Evolutionary conservation across 129 eudicot species (phyloP).

Genomic region (Saposhnikovia divaricata): DNA sequence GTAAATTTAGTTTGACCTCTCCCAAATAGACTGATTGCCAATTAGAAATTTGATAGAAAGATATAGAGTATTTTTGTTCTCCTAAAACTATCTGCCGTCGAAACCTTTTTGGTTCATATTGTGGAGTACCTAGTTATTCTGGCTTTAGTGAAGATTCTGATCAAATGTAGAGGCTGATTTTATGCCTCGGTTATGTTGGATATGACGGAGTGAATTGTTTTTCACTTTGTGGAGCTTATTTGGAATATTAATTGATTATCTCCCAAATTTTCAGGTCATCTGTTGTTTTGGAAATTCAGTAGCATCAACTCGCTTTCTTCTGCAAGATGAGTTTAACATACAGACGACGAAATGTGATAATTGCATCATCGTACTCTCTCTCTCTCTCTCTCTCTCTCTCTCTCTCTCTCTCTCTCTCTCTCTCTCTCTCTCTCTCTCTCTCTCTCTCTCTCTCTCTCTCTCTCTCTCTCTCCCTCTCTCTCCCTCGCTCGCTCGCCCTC

Average conservation of each 20-base stretch:
- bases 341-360: slow-evolving; percentile 97
- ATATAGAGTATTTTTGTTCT: background rate
- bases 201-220: too few species aligned
- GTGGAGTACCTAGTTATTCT: background rate
- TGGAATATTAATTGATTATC: too few species aligned
- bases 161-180: too few species aligned
- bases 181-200: too few species aligned
- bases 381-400: background rate
- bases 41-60: background rate
- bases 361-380: slow-evolving; percentile 79
- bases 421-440: too few species aligned
- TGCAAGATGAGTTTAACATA: slow-evolving; percentile 99
- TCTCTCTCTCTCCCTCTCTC: too few species aligned
- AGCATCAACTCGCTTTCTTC: slow-evolving; percentile 86
- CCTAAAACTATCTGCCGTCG: background rate
- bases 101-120: background rate
- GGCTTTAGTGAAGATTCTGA: background rate
- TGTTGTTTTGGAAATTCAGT: slow-evolving; percentile 92
- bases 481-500: too few species aligned
- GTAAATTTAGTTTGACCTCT: too few species aligned
- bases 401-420: too few species aligned
- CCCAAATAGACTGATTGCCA: background rate
- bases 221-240: too few species aligned
- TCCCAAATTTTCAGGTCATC: slow-evolving; percentile 48
- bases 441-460: too few species aligned